phyloP scores from a whole-genome alignment of 2,329 filamentous ascomycete genomes.

The Graphilbum fragrans region DNA sequence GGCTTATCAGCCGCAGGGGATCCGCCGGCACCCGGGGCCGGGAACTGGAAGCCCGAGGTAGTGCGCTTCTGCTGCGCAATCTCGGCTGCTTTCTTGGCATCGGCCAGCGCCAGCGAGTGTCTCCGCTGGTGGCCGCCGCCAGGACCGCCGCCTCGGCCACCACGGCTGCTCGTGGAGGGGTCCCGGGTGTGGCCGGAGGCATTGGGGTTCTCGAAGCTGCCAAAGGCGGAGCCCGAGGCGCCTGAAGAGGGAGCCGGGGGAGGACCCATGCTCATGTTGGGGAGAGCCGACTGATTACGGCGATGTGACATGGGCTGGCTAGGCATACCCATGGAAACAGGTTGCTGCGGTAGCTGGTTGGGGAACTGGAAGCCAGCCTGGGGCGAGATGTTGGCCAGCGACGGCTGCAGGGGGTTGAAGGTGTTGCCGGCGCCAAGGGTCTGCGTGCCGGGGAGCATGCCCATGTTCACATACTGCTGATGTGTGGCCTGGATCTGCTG shows the following conservation, averaged over 20 bases:
- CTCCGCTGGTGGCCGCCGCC: slow-evolving; percentile 79
- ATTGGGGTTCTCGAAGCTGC: slow-evolving; percentile 57
- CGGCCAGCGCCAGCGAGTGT: slow-evolving; percentile 86
- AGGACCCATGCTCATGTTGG: slow-evolving; percentile 80
- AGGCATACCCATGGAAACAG: slow-evolving; percentile 61
- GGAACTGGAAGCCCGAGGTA: slow-evolving; percentile 89
- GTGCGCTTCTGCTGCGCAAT: slow-evolving; percentile 93
- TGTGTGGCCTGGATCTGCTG: slow-evolving; percentile 94
- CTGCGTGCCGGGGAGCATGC: slow-evolving; percentile 82
- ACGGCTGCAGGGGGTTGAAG: slow-evolving; percentile 69
- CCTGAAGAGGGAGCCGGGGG: slow-evolving; percentile 88
- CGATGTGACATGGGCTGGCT: slow-evolving; percentile 78
- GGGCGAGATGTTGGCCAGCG: slow-evolving; percentile 66
- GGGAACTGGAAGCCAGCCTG: slow-evolving; percentile 86
- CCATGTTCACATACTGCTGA: slow-evolving; percentile 96
- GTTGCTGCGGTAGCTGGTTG: slow-evolving; percentile 61
- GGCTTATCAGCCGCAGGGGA: slow-evolving; percentile 45
- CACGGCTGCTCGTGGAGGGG: slow-evolving; percentile 39
- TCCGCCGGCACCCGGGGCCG: slow-evolving; percentile 56
- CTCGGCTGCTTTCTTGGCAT: slow-evolving; percentile 96
- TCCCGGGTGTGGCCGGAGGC: slow-evolving; percentile 45
- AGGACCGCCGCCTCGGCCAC: slow-evolving; percentile 43
- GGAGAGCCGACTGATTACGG: slow-evolving; percentile 93
- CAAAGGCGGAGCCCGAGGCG: slow-evolving; percentile 65
- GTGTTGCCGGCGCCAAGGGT: slow-evolving; percentile 53